These are phyloP conservation scores for Moniliella sp. DNA, from an alignment of 1,284 basidiomycete species.

Conservation along the genomic window DNA sequence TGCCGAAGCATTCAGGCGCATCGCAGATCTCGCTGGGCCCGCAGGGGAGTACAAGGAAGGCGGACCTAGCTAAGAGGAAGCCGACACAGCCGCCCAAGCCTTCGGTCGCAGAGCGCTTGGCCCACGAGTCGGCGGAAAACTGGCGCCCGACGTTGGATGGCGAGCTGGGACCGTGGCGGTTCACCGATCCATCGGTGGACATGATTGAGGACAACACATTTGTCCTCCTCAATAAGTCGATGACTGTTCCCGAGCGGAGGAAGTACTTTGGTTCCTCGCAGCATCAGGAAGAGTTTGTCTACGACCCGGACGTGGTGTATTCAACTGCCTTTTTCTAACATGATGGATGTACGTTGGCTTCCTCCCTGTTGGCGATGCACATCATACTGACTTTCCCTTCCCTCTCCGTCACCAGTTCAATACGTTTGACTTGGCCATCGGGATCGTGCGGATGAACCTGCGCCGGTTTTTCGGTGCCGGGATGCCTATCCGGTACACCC, in stretches of 20 bases:
- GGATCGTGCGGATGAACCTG: slow-evolving; percentile 20
- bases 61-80: no score
- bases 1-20: no score
- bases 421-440: slow-evolving; percentile 20
- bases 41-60: no score
- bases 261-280: slow-evolving; percentile 32
- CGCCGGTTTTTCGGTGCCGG: slow-evolving; percentile 17
- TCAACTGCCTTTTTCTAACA: slow-evolving; percentile 20
- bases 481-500: no score
- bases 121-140: no score
- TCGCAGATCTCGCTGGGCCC: no score
- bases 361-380: no score
- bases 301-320: slow-evolving; percentile 15
- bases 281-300: slow-evolving; percentile 18
- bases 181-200: slow-evolving; percentile 31
- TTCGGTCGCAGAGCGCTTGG: no score
- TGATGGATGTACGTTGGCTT: no score
- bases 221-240: slow-evolving; percentile 32
- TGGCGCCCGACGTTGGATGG: slow-evolving; percentile 12
- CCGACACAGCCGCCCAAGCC: no score
- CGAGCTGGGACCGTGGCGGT: slow-evolving; percentile 35
- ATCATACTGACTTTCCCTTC: no score
- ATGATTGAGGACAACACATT: slow-evolving; percentile 36
- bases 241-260: slow-evolving; percentile 32
- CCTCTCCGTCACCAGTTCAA: no score